Base-by-base conservation (phyloP, 495 filamentous ascomycete species). In the Cercophora samala region DNA sequence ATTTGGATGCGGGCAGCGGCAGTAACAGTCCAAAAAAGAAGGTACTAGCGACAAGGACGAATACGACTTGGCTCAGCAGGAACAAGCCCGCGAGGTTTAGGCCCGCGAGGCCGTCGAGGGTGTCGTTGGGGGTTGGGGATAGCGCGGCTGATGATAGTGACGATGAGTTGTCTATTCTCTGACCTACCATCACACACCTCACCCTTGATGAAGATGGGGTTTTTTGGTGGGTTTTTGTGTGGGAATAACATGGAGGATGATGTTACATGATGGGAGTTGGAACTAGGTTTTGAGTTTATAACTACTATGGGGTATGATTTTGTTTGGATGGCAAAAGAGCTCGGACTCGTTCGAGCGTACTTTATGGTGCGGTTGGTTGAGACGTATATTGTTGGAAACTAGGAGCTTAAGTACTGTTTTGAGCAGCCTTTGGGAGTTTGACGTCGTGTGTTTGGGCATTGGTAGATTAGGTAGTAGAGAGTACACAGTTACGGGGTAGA, bases 121-220 rank as follows among this genome's bases (percentile, higher is more conserved):
- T 64, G 37, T 66, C 64, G 60, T 46, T 66, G 55, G 64, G 66
- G 55, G 32, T 0, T 17, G 53, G 6, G 29, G 55, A 25, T 17
- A 4, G 19, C 21, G 61, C 5, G 29, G 62, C 19, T 1, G 68
- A 24, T 24, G 68, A 64, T 6, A 70, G 68, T 56, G 68, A 66
- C 18, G 68, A 70, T 60, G 68, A 70, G 54, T 51, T 70, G 65
- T 62, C 60, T 25, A 37, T 62, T 62, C 15, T 62, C 26, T 62
- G 29, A 62, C 26, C 22, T 18, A 29, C 4, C 0, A 21, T 15
- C 5, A 21, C 8, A n/a, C n/a, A n/a, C n/a, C n/a, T n/a, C 18
- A 66, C 60, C 66, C 42, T 56, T 69, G 0, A n/a, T n/a, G n/a
- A n/a, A 65, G 19, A 62, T 58, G 17, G 23, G 17, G 19, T 25